phyloP scores from a whole-genome alignment of 768 basidiomycete species.

The Lentinula boryana region DNA sequence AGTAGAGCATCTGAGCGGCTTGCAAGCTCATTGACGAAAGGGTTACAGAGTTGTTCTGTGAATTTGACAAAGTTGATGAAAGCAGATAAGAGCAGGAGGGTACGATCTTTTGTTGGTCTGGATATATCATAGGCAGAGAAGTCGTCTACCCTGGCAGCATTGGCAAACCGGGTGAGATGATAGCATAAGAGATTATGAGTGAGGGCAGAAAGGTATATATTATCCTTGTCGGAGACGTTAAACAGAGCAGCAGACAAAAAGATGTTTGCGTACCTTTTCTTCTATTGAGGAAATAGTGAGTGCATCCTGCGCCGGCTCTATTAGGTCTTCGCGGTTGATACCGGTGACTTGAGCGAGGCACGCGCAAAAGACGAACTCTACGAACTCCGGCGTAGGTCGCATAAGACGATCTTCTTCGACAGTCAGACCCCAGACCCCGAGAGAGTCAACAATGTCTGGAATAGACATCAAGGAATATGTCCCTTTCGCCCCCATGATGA shows the following conservation, averaged over 20 bases:
- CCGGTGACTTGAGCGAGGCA: constrained; percentile 70
- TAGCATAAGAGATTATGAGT: constrained; percentile 42
- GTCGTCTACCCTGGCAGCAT: constrained; percentile 67
- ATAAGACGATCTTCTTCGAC: constrained; percentile 64
- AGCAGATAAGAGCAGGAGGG: constrained; percentile 71
- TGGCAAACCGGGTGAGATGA: constrained; percentile 51
- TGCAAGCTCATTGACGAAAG: constrained; percentile 56
- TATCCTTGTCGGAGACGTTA: constrained; percentile 32
- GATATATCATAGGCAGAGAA: constrained; percentile 73
- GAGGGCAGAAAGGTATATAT: constrained; percentile 56
- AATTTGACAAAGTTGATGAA: constrained; percentile 95
- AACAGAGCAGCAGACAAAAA: neutral
- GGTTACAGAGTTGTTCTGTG: constrained; percentile 62
- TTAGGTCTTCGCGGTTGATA: constrained; percentile 51
- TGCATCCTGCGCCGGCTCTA: constrained; percentile 51
- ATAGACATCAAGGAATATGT: constrained; percentile 59
- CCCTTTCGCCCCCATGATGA: constrained; percentile 34
- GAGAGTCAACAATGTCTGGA: constrained; percentile 56
- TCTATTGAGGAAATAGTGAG: constrained; percentile 44
- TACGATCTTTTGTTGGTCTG: constrained; percentile 69
- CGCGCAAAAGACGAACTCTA: constrained; percentile 60
- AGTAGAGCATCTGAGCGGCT: constrained; percentile 51
- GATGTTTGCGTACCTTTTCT: constrained; percentile 40
- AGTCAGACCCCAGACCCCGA: constrained; percentile 64
- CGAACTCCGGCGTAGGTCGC: constrained; percentile 65